Evolutionary conservation across 2,329 filamentous ascomycete species (phyloP), one percentile per base, ranked within the genome.

Genomic region (Madurella fahalii): DNA sequence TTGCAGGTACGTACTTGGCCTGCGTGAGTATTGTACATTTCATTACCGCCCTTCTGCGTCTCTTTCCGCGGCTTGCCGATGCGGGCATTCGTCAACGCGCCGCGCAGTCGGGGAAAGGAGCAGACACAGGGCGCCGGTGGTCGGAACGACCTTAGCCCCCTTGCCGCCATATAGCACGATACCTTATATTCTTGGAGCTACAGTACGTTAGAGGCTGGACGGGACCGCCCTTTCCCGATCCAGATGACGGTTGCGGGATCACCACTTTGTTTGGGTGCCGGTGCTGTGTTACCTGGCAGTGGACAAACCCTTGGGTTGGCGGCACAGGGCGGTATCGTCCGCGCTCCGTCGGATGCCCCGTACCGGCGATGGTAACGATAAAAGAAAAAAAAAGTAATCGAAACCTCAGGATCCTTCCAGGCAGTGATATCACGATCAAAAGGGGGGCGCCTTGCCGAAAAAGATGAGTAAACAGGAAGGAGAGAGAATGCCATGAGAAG

Each of bases 41-140:
- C 54, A 31, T 37, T 47, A 58, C 58, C 58, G 52, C 55, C 50
- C 43, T 58, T 60, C 52, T 59, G 54, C 54, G 40, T 50, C 52
- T 30, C 47, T 52, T 41, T 32, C 57, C 58, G 58, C 50, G n/a
- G 32, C 50, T 46, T 49, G 45, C 45, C 44, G 40, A 50, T 52
- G 57, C 47, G 37, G 50, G 12, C 37, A 31, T 25, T 52, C 50
- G 15, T 32, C 20, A 41, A n/a, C 18, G 15, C 32, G 18, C 16
- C 37, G n/a, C n/a, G n/a, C n/a, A n/a, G n/a, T n/a, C 48, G 20
- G 48, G 42, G 41, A 32, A 34, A 16, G 37, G 15, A 20, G 9
- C n/a, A 16, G 42, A 37, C 41, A 52, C 45, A 20, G 16, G 43
- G 37, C 20, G 57, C 54, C 51, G 51, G 53, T 54, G 47, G 56